A percentile compares a stretch with the other conserved stretches of the same genome.
Conservation (phyloP, 2,329 filamentous ascomycete species). For the Fonsecaea pedrosoi region DNA sequence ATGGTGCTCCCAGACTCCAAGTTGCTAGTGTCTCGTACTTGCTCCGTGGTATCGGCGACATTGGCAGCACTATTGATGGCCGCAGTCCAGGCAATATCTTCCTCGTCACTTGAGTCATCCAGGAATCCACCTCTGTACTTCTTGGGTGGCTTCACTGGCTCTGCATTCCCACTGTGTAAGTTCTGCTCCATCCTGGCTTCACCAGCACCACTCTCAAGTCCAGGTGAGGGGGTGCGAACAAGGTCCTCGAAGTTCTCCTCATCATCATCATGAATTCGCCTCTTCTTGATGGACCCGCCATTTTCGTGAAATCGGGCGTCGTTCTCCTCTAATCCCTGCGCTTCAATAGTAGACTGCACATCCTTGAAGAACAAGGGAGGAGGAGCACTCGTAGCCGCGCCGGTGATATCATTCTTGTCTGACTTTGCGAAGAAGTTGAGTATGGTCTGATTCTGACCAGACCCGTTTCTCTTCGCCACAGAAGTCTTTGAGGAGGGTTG, state of each 20-base stretch:
- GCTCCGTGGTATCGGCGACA: background rate
- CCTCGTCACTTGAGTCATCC: constrained; percentile 58
- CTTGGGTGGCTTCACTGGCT: constrained; percentile 23
- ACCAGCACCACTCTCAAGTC: background rate
- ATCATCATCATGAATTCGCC: constrained; percentile 45
- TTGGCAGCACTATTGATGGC: constrained; percentile 18
- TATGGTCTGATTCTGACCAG: constrained; percentile 58
- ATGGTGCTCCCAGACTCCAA: constrained; percentile 17
- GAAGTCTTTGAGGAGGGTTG: constrained; percentile 32
- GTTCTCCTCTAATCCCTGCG: background rate
- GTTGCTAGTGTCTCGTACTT: constrained; percentile 14
- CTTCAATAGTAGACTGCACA: constrained; percentile 13
- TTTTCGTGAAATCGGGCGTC: constrained; percentile 51
- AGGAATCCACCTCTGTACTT: constrained; percentile 40
- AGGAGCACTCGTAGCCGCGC: constrained; percentile 42
- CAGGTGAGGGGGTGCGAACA: constrained; percentile 35
- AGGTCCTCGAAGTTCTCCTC: constrained; percentile 25
- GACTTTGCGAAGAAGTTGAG: constrained; percentile 63
- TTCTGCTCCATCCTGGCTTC: background rate
- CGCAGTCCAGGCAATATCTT: constrained; percentile 33
- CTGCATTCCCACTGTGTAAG: constrained; percentile 1
- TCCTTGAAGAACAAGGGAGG: constrained; percentile 48
- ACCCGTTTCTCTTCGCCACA: constrained; percentile 26
- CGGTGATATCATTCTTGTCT: constrained; percentile 38
- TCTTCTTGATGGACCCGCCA: constrained; percentile 50